Evolutionary conservation across 768 basidiomycete genomes (phyloP).

Genomic region (Pleurotus cornucopiae): DNA sequence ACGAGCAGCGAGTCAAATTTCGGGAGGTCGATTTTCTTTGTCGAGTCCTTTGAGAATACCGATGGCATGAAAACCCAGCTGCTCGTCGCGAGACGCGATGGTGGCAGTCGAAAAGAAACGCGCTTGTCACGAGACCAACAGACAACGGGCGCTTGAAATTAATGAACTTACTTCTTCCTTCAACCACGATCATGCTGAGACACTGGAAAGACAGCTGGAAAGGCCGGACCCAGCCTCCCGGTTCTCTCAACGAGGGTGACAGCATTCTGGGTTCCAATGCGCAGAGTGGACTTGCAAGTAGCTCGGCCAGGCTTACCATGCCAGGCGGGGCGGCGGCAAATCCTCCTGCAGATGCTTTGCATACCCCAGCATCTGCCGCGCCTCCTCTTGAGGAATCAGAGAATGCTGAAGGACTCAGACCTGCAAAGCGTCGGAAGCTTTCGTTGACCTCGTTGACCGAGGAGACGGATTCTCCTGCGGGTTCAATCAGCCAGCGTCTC

Average conservation of each 20-base stretch:
- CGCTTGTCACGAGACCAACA: too few species aligned
- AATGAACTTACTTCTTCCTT: neutral
- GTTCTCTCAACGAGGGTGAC: neutral
- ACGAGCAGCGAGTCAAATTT: slow-evolving; percentile 55
- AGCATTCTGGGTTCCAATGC: slow-evolving; percentile 19
- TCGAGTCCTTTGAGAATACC: slow-evolving; percentile 25
- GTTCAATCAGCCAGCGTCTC: slow-evolving; percentile 30
- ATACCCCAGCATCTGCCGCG: slow-evolving; percentile 8
- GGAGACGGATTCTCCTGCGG: slow-evolving; percentile 11
- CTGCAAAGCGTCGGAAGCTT: slow-evolving; percentile 11
- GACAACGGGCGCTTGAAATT: too few species aligned
- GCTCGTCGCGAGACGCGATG: too few species aligned
- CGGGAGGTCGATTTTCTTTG: slow-evolving; percentile 44
- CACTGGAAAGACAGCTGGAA: slow-evolving; percentile 49
- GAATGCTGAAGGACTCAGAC: neutral
- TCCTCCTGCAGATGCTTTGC: slow-evolving; percentile 12
- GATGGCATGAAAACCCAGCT: slow-evolving; percentile 20
- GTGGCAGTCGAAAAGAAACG: too few species aligned
- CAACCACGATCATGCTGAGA: slow-evolving; percentile 35
- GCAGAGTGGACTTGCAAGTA: slow-evolving; percentile 20
- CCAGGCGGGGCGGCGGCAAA: slow-evolving; percentile 16
- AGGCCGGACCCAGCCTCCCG: slow-evolving; percentile 19
- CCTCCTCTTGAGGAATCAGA: slow-evolving; percentile 1
- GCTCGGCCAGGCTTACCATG: slow-evolving; percentile 16
- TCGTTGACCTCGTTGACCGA: slow-evolving; percentile 23